Evolutionary conservation across 148 eudicot species (phyloP), one percentile per base, ranked within the genome.

Genomic region (Fagopyrum homotropicum): DNA sequence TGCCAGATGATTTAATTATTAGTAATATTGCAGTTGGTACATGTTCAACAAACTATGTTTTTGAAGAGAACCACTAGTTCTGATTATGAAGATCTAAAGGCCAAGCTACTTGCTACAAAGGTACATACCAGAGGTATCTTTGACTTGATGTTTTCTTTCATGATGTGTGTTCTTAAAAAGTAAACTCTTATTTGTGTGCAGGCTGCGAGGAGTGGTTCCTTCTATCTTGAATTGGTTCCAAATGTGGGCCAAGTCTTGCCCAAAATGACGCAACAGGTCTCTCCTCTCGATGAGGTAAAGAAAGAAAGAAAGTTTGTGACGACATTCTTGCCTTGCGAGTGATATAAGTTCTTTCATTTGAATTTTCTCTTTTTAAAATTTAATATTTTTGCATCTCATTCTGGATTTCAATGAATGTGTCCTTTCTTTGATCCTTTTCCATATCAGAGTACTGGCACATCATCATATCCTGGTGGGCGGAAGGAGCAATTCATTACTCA

Each of bases 61-160:
- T 72, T 83, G 79, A 84, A 81, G 82, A 84, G 88, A 75, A 73
- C 73, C 50, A 80, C 86, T 50, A 91, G 92, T 77, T 90, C 93
- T 57, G 96, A 90, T 70, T 78, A 77, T 69, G 93, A 86, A 76
- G 93, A 87, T 81, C 61, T 86, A 55, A 91, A 87, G 78, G 77
- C 81, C 46, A 87, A 84, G 81, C 76, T 84, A 82, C 74, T 82
- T 84, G 86, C 79, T 49, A 75, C 83, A 43, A 81, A 91, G 97
- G 98, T 93, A 72, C 74, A 57, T 11, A 64, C 4, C 68, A 68
- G 43, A 80, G 81, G 46, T 49, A 64, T 70, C 46, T 12, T 40
- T 56, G 8, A 48, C 19, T 69, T 15, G 22, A 35, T 45, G n/a
- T 30, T 69, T 52, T 69, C 17, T 35, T 51, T 72, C n/a, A 19